Conservation (phyloP, 805 yeast species). For the Pichia rugopelliculosa region DNA sequence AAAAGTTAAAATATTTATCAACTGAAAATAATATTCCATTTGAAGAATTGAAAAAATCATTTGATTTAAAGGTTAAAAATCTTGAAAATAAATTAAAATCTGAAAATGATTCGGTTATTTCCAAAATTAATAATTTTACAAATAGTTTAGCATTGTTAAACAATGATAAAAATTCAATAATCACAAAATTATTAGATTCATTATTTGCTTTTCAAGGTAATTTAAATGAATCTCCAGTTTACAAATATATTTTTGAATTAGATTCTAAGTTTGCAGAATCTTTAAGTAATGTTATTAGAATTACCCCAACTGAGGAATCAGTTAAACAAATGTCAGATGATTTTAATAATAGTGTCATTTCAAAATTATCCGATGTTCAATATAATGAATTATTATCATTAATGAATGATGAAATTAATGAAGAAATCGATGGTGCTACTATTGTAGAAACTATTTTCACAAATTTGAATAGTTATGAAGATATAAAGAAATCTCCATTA, state of each 20-base stretch:
- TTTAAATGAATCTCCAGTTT: conserved; percentile 18
- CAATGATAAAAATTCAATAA: conserved; percentile 9
- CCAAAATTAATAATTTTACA: conserved; percentile 15
- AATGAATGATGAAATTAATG: background rate
- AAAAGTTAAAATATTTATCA: conserved; percentile 21
- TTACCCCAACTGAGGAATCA: conserved; percentile 12
- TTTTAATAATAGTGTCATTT: conserved; percentile 15
- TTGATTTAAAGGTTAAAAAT: conserved; percentile 18
- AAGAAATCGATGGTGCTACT: conserved; percentile 9
- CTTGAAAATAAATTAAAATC: conserved; percentile 5
- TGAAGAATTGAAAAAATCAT: conserved; percentile 16
- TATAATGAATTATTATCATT: conserved; percentile 8
- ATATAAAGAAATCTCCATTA: conserved; percentile 18
- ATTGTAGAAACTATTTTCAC: conserved; percentile 18
- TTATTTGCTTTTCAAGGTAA: conserved; percentile 14
- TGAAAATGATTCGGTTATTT: conserved; percentile 9
- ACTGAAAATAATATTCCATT: conserved; percentile 14
- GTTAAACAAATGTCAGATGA: conserved; percentile 11
- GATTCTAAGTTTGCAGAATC: conserved; percentile 20
- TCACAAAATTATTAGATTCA: conserved; percentile 17
- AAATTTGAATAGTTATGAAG: conserved; percentile 18
- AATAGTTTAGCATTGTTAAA: conserved; percentile 13
- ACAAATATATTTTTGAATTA: conserved; percentile 12
- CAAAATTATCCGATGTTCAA: conserved; percentile 11
- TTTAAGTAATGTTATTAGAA: conserved; percentile 11